phyloP scores from a whole-genome alignment of 805 yeast species.

The Saccharomycopsis schoenii region DNA sequence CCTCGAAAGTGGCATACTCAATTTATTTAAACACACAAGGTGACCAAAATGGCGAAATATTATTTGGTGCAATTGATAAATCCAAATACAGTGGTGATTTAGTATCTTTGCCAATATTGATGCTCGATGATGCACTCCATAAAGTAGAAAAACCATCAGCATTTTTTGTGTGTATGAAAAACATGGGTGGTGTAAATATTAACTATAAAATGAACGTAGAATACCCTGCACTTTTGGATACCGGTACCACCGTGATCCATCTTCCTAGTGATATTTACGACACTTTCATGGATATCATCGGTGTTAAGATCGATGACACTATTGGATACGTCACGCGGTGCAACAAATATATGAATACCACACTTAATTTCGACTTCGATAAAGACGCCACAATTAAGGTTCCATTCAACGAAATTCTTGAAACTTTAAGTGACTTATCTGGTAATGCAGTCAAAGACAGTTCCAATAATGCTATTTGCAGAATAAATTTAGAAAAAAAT shows the following conservation, averaged over 20 bases:
- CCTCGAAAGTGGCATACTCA: slow-evolving; percentile 8
- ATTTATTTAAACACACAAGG: slow-evolving; percentile 4
- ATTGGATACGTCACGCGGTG: slow-evolving; percentile 15
- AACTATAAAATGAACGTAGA: slow-evolving; percentile 20
- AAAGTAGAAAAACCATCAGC: slow-evolving; percentile 1
- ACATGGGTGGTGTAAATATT: background rate
- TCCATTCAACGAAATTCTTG: slow-evolving; percentile 5
- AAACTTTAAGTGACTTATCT: slow-evolving; percentile 2
- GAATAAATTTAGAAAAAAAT: slow-evolving; percentile 6
- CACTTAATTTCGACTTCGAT: slow-evolving; percentile 15
- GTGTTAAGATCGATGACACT: slow-evolving; percentile 19
- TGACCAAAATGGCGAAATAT: slow-evolving; percentile 1
- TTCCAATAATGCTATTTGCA: slow-evolving; percentile 13
- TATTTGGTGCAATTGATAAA: slow-evolving; percentile 15
- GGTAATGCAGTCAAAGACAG: slow-evolving; percentile 5
- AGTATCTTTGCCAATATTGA: slow-evolving; percentile 1
- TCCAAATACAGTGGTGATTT: slow-evolving; percentile 6
- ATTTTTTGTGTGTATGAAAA: slow-evolving; percentile 18
- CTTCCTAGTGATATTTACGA: slow-evolving; percentile 29
- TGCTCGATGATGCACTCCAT: slow-evolving; percentile 4
- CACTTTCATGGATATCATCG: background rate
- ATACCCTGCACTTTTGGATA: slow-evolving; percentile 33
- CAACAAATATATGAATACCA: slow-evolving; percentile 2
- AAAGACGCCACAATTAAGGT: slow-evolving; percentile 1
- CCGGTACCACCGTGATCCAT: slow-evolving; percentile 36